Conservation (phyloP, 495 filamentous ascomycete species). For the Xeromyces bisporus region DNA sequence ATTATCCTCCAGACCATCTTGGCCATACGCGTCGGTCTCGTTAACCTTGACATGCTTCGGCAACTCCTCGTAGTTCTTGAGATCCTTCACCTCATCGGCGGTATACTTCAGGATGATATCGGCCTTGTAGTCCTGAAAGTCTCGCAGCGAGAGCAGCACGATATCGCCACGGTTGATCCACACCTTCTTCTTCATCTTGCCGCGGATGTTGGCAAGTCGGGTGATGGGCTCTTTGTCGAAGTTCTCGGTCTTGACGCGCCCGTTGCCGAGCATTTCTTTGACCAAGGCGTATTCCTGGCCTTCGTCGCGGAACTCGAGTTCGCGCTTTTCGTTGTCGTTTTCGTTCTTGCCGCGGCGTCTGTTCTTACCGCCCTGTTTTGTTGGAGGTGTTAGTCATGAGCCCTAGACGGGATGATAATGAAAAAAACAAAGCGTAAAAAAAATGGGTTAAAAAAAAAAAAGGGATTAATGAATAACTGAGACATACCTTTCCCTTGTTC, state of each 20-base stretch:
- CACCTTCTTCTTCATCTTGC: slow-evolving; percentile 95
- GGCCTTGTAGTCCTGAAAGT: slow-evolving; percentile 98
- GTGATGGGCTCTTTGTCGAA: slow-evolving; percentile 87
- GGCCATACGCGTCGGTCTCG: slow-evolving; percentile 86
- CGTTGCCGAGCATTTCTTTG: slow-evolving; percentile 96
- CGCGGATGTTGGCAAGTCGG: slow-evolving; percentile 38
- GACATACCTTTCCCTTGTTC: slow-evolving; percentile 92
- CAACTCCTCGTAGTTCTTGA: slow-evolving; percentile 94
- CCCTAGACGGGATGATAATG: no score
- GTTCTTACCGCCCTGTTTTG: slow-evolving; percentile 89
- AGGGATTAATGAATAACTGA: slow-evolving; percentile 5
- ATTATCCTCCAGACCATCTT: slow-evolving; percentile 42
- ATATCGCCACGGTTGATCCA: slow-evolving; percentile 99
- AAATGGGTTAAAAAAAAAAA: slow-evolving; percentile 14
- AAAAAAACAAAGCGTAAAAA: no score
- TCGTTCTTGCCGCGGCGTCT: slow-evolving; percentile 98
- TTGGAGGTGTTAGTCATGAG: no score
- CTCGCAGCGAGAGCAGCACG: slow-evolving; percentile 87
- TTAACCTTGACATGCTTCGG: slow-evolving; percentile 99
- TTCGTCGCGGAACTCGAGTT: slow-evolving; percentile 96
- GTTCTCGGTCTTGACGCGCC: slow-evolving; percentile 87
- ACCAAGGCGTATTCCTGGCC: slow-evolving; percentile 99
- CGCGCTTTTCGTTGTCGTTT: slow-evolving; percentile 99
- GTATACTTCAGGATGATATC: slow-evolving; percentile 99
- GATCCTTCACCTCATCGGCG: slow-evolving; percentile 83